Evolutionary conservation across 345 rosid species (phyloP).

Genomic region (Acer campestre): DNA sequence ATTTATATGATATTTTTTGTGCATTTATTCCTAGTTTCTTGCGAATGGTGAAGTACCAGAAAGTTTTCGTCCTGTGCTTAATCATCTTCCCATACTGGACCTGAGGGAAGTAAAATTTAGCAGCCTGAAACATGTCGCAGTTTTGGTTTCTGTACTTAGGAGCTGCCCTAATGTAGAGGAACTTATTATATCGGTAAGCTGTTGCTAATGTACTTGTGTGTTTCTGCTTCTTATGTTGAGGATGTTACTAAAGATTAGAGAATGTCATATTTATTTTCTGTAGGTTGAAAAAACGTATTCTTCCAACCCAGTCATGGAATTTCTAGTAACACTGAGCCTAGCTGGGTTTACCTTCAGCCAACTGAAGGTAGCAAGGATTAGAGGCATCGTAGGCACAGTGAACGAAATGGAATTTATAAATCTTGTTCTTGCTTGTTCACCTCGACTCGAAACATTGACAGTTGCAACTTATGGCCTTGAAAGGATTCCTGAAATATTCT

Average conservation of each 20-base stretch:
- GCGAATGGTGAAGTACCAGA: conserved; percentile 24
- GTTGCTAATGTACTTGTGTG: neutral
- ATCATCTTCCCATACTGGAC: conserved; percentile 17
- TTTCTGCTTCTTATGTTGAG: neutral
- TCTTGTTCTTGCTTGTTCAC: conserved; percentile 30
- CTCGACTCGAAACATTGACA: conserved; percentile 28
- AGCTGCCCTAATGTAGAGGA: conserved; percentile 36
- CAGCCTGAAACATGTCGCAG: conserved; percentile 20
- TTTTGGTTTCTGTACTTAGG: conserved; percentile 21
- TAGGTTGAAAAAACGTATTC: conserved; percentile 12
- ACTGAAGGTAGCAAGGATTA: conserved; percentile 28
- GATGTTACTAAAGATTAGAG: neutral
- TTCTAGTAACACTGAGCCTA: conserved; percentile 8
- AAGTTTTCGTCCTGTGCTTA: conserved; percentile 20
- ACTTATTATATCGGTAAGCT: conserved; percentile 28
- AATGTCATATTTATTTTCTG: neutral
- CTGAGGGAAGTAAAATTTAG: conserved; percentile 24
- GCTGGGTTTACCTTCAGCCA: conserved; percentile 14
- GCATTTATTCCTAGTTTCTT: conserved; percentile 23
- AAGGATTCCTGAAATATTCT: conserved; percentile 22
- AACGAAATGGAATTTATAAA: conserved; percentile 31
- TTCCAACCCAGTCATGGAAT: conserved; percentile 19
- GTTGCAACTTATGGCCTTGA: conserved; percentile 20
- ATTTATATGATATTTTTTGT: neutral
- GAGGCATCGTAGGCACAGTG: conserved; percentile 24